Evolutionary conservation across 2,329 filamentous ascomycete genomes (phyloP).

Genomic region (Biscogniauxia mediterranea): DNA sequence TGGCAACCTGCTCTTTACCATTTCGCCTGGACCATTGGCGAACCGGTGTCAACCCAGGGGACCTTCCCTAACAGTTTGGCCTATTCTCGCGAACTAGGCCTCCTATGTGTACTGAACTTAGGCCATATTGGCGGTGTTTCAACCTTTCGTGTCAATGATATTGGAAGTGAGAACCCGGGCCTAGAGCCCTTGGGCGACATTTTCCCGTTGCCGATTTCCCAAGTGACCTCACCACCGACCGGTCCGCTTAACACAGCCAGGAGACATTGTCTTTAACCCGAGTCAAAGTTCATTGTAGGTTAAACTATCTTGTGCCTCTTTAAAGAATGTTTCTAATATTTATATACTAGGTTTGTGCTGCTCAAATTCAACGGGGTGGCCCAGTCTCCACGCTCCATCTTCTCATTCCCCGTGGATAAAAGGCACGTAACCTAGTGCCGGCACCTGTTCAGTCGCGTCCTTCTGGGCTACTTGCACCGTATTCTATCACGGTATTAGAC

Average conservation of each 20-base stretch:
- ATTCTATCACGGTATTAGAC: not conserved
- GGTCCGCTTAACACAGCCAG: slow-evolving; percentile 41
- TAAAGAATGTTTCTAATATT: not conserved
- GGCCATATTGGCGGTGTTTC: slow-evolving; percentile 21
- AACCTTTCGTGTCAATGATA: slow-evolving; percentile 20
- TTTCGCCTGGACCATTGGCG: slow-evolving; percentile 31
- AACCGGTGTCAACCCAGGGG: slow-evolving; percentile 23
- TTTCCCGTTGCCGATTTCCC: slow-evolving; percentile 35
- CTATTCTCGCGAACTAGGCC: slow-evolving; percentile 22
- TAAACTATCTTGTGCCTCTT: not conserved
- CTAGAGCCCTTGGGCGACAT: slow-evolving; percentile 15
- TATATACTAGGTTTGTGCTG: not conserved
- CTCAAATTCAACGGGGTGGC: not conserved
- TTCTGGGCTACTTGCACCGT: not conserved
- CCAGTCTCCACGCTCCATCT: not conserved
- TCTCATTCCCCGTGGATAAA: not conserved
- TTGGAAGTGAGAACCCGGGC: slow-evolving; percentile 4
- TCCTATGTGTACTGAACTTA: slow-evolving; percentile 26
- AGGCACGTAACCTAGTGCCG: not conserved
- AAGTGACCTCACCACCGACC: slow-evolving; percentile 38
- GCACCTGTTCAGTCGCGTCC: not conserved
- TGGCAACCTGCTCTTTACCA: slow-evolving; percentile 33
- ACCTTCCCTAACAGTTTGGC: slow-evolving; percentile 27
- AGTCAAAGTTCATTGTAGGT: slow-evolving; percentile 30
- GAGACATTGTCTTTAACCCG: slow-evolving; percentile 41